Conservation (phyloP, 129 eudicot species). For the Kitagawia praeruptora region DNA sequence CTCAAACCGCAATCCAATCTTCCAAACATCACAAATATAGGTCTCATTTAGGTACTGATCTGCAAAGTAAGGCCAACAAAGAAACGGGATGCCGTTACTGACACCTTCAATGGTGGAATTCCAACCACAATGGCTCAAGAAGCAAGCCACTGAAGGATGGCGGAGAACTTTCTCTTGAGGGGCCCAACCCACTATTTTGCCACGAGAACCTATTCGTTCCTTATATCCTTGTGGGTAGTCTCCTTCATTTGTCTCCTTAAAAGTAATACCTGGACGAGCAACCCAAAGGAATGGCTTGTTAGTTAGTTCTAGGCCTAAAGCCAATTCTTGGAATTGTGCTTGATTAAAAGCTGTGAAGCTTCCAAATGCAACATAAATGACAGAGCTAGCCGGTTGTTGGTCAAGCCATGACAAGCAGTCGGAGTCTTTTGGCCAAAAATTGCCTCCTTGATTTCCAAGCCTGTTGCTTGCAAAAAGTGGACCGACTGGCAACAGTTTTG, state of each 20-base stretch:
- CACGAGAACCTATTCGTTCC: slow-evolving; percentile 18
- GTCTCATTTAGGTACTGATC: slow-evolving; percentile 27
- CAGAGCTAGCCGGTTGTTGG: slow-evolving; percentile 17
- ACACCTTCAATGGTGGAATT: slow-evolving; percentile 32
- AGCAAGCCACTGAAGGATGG: slow-evolving; percentile 34
- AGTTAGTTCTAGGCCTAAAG: slow-evolving; percentile 30
- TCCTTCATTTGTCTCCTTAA: slow-evolving; percentile 2
- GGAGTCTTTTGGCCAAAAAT: slow-evolving; percentile 20
- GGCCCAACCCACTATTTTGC: slow-evolving; percentile 36
- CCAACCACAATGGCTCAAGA: slow-evolving; percentile 44
- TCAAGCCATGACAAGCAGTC: slow-evolving; percentile 30
- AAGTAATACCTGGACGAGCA: slow-evolving; percentile 19
- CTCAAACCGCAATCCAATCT: slow-evolving; percentile 21
- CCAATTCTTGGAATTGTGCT: slow-evolving; percentile 24
- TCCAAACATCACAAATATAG: slow-evolving; percentile 26
- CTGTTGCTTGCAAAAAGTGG: slow-evolving; percentile 13
- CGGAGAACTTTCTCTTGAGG: slow-evolving; percentile 33
- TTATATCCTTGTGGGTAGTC: slow-evolving; percentile 24
- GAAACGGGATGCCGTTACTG: slow-evolving; percentile 27
- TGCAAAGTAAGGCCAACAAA: slow-evolving; percentile 40
- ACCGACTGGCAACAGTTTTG: slow-evolving; percentile 18
- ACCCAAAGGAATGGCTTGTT: slow-evolving; percentile 35
- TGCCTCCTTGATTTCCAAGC: slow-evolving; percentile 2
- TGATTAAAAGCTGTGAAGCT: slow-evolving; percentile 18
- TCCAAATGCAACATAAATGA: slow-evolving; percentile 34